These are phyloP conservation scores for Phytophthora cajani DNA, from an alignment of 352 stramenopile genomes.

Conservation along the genomic window DNA sequence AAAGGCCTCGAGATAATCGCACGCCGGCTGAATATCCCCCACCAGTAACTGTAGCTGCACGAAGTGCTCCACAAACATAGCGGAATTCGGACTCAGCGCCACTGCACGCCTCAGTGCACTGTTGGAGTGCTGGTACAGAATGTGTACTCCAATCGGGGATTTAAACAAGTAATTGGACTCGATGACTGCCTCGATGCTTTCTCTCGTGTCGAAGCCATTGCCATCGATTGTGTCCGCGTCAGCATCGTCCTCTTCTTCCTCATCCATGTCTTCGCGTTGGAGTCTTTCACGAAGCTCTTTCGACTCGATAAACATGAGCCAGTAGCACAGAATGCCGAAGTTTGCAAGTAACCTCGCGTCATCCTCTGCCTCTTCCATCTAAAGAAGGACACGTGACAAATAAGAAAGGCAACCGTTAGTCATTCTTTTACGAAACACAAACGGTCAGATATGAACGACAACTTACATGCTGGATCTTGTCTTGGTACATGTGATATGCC, in stretches of 20 bases:
- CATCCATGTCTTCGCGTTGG: constrained; percentile 35
- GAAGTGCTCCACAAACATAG: constrained; percentile 77
- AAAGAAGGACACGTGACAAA: not conserved
- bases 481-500: constrained; percentile 78
- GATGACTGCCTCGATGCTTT: constrained; percentile 52
- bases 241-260: constrained; percentile 36
- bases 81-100: constrained; percentile 57
- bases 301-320: constrained; percentile 84
- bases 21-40: constrained; percentile 63
- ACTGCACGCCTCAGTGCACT: constrained; percentile 66
- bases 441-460: not conserved
- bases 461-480: constrained; percentile 70
- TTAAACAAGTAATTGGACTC: constrained; percentile 73
- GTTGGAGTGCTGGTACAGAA: constrained; percentile 76
- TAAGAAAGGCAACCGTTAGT: not conserved
- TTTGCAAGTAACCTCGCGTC: constrained; percentile 68
- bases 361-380: constrained; percentile 53
- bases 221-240: constrained; percentile 19
- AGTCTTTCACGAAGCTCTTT: constrained; percentile 65
- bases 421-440: not conserved
- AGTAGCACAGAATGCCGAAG: constrained; percentile 86
- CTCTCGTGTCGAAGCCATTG: constrained; percentile 13
- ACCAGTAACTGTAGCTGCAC: constrained; percentile 73
- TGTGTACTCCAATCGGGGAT: constrained; percentile 65
- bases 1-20: constrained; percentile 78